These are phyloP conservation scores for Tolypocladium tundrense DNA, from an alignment of 2,329 filamentous ascomycete species.

Conservation along the genomic window DNA sequence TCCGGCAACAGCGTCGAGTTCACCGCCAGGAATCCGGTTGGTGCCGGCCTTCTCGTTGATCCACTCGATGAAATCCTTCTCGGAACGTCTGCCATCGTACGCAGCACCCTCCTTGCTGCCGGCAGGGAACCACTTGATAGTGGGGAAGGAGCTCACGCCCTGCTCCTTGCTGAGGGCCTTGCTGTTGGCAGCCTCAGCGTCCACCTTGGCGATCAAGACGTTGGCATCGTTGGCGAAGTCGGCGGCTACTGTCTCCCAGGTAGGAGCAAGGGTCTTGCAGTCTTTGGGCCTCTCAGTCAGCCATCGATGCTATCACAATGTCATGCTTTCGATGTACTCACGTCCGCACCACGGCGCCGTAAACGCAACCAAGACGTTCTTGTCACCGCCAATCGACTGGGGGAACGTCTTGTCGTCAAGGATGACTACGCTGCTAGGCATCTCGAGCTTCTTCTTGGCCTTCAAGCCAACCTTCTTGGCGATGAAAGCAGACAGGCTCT, in stretches of 20 bases:
- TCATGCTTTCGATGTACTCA: slow-evolving; percentile 41
- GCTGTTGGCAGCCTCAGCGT: slow-evolving; percentile 79
- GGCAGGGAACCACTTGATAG: slow-evolving; percentile 94
- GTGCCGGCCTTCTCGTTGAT: slow-evolving; percentile 86
- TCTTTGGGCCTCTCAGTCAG: slow-evolving; percentile 40
- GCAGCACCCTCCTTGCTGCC: slow-evolving; percentile 61
- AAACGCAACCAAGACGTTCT: slow-evolving; percentile 90
- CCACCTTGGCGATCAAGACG: slow-evolving; percentile 88
- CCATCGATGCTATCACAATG: neutral
- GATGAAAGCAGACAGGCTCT: slow-evolving; percentile 73
- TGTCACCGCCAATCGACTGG: slow-evolving; percentile 67
- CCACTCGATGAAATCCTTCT: slow-evolving; percentile 67
- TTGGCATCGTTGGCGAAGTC: slow-evolving; percentile 69
- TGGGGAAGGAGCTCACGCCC: slow-evolving; percentile 80
- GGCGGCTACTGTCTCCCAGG: slow-evolving; percentile 76
- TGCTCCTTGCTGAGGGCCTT: slow-evolving; percentile 69
- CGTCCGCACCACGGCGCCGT: slow-evolving; percentile 98
- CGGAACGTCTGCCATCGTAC: slow-evolving; percentile 68
- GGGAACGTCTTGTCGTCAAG: slow-evolving; percentile 74
- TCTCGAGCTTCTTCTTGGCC: slow-evolving; percentile 63
- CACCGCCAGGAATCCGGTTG: slow-evolving; percentile 71
- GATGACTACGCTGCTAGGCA: slow-evolving; percentile 66
- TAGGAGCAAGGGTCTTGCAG: slow-evolving; percentile 89
- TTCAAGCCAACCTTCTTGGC: slow-evolving; percentile 78
- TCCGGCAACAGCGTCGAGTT: slow-evolving; percentile 67